Conservation (phyloP, 169 alveolate genomes). For the Plasmodium vivax region DNA sequence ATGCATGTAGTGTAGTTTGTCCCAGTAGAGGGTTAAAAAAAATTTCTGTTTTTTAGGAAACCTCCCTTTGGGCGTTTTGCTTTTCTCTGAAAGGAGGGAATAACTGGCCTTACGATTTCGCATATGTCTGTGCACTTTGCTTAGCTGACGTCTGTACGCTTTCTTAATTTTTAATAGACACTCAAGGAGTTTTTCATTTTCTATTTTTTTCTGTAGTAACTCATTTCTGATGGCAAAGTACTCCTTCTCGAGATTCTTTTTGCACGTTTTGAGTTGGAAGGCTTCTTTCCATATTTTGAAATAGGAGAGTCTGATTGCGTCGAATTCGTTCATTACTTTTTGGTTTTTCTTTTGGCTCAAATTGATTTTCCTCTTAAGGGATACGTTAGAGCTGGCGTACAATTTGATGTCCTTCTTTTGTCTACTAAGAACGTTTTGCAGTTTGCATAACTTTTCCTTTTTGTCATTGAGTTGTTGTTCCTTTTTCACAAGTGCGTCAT, state of each 20-base stretch:
- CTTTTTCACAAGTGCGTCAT: slow-evolving; percentile 1
- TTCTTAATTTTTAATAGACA: slow-evolving; percentile 15
- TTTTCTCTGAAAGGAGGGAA: neutral
- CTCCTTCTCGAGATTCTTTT: slow-evolving; percentile 2
- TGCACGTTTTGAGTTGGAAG: slow-evolving; percentile 33
- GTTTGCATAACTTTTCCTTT: neutral
- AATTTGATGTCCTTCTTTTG: slow-evolving; percentile 17
- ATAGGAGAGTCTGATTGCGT: slow-evolving; percentile 9
- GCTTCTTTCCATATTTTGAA: slow-evolving; percentile 40
- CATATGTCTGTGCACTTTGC: neutral
- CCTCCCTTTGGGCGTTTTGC: neutral
- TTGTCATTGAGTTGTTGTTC: slow-evolving; percentile 26
- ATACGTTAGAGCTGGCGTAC: slow-evolving; percentile 15
- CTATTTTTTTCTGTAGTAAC: slow-evolving; percentile 29
- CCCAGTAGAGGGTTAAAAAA: slow-evolving; percentile 17
- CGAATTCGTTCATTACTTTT: slow-evolving; percentile 18
- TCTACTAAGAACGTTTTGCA: slow-evolving; percentile 18
- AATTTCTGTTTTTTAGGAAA: slow-evolving; percentile 30
- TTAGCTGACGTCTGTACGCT: slow-evolving; percentile 14
- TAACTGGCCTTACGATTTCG: neutral
- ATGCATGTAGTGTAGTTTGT: slow-evolving; percentile 9
- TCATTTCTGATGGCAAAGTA: slow-evolving; percentile 45
- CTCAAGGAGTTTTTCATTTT: slow-evolving; percentile 65
- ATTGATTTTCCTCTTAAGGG: slow-evolving; percentile 8
- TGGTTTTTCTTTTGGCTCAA: slow-evolving; percentile 8